Base-by-base conservation (phyloP, 2,329 filamentous ascomycete genomes). In the Chaetoscypha palmicola region DNA sequence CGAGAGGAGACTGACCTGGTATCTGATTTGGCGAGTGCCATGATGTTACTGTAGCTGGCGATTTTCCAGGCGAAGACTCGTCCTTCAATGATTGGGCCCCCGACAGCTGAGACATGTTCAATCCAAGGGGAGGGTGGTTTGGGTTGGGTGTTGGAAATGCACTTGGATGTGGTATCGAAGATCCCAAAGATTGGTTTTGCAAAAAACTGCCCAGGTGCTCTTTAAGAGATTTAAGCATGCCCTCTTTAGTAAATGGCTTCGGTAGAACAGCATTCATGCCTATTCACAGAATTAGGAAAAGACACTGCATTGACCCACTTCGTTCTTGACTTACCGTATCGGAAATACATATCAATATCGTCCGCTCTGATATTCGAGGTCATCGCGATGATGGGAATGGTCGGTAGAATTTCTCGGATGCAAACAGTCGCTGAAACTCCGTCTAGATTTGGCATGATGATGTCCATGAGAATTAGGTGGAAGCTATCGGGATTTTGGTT, bases 251-350 rank as follows among this genome's bases (percentile, higher is more conserved):
- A 63, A 98, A 98, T 0, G 92, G 92, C 62, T 98, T 98, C 0
- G 92, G 91, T 48, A 98, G 70, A 14, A 98, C 91, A 60, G 95
- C 92, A 60, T 95, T 94, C 90, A 98, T 96, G 33, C 91, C 90
- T 95, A 55, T 5, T 17, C 3, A 19, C 24, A 28, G n/a, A 17
- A 55, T 71, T 44, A 67, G 58, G 62, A 57, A 22, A 11, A 26
- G 38, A n/a, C n/a, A n/a, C 11, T 16, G 8, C 3, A n/a, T 10
- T 31, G 14, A 31, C 7, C 23, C 17, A 14, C 24, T 23, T 11
- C 12, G 10, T 5, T 17, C 3, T 26, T 2, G 9, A 65, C 83
- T 71, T 75, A 92, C 90, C 92, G 68, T 94, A 90, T 58, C 91
- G 83, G 68, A 96, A 97, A 63, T 98, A 98, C 68, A 94, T 90